Evolutionary conservation across 2,329 filamentous ascomycete genomes (phyloP).

Genomic region (Sporothrix dimorphospora): DNA sequence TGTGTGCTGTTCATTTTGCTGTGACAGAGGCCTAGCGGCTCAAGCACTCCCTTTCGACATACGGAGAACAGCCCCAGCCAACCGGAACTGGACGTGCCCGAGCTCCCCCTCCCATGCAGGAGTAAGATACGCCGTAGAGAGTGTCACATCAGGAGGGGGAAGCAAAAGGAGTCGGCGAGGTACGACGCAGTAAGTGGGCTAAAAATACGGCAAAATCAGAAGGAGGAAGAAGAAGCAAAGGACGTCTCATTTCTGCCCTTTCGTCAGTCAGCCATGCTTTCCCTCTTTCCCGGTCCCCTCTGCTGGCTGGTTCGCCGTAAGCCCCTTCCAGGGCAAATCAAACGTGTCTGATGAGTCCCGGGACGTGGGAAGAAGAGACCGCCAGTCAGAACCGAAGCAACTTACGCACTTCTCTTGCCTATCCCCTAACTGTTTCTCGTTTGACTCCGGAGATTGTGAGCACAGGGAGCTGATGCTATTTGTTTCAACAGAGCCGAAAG

Average conservation of each 20-base stretch:
- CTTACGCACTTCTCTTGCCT: too few species aligned
- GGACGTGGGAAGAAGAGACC: background rate
- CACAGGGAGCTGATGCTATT: background rate
- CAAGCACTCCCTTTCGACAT: background rate
- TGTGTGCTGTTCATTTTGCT: background rate
- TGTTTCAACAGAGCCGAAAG: background rate
- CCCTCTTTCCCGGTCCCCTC: background rate
- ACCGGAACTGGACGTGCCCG: background rate
- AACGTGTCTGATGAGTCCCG: background rate
- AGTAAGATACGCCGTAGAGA: background rate
- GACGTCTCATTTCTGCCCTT: background rate
- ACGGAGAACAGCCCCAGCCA: background rate
- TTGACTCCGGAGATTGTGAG: background rate
- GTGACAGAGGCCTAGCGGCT: background rate
- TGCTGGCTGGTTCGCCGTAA: background rate
- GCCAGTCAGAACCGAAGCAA: too few species aligned
- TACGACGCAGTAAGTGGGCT: background rate
- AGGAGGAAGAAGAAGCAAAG: background rate
- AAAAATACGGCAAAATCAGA: background rate
- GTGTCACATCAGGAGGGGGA: background rate
- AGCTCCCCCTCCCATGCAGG: background rate
- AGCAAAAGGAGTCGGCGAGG: background rate
- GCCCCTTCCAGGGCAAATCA: slow-evolving; percentile 19
- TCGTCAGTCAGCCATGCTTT: background rate
- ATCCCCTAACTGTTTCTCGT: too few species aligned